Percentiles rank a stretch among this genome's conserved stretches.
Evolutionary conservation across 2,329 filamentous ascomycete genomes (phyloP).

Genomic region (Penicillium sp.): DNA sequence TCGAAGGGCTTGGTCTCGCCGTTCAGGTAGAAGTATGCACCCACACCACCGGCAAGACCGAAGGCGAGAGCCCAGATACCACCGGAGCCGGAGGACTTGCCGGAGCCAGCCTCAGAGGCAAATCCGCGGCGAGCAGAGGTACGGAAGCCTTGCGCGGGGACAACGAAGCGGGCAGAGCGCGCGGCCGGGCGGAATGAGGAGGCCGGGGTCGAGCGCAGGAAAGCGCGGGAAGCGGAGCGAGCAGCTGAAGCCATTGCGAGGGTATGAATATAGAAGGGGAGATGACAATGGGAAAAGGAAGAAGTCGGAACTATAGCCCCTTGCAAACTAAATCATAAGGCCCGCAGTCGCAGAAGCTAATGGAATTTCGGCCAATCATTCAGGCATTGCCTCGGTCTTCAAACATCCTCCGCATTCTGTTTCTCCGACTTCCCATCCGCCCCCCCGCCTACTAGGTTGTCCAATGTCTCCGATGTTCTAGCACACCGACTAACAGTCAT

Average conservation of each 20-base stretch:
- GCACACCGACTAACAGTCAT: background rate
- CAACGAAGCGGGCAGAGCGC: slow-evolving; percentile 59
- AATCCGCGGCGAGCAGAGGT: slow-evolving; percentile 75
- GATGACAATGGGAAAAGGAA: slow-evolving; percentile 8
- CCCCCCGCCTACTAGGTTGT: background rate
- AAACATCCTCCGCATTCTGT: slow-evolving; percentile 11
- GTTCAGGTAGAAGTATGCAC: slow-evolving; percentile 63
- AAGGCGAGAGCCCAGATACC: slow-evolving; percentile 60
- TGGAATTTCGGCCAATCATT: slow-evolving; percentile 17
- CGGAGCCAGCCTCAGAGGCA: slow-evolving; percentile 63
- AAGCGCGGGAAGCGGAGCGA: slow-evolving; percentile 42
- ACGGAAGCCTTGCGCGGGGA: slow-evolving; percentile 65
- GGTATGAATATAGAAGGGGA: slow-evolving; percentile 1
- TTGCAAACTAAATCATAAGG: background rate
- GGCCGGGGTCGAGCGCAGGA: slow-evolving; percentile 41
- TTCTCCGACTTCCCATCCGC: background rate
- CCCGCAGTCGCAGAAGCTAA: slow-evolving; percentile 4
- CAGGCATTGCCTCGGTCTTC: slow-evolving; percentile 15
- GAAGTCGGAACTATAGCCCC: slow-evolving; percentile 8
- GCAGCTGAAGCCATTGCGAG: slow-evolving; percentile 43
- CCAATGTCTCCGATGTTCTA: background rate
- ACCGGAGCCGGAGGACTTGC: slow-evolving; percentile 50
- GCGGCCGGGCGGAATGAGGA: slow-evolving; percentile 43
- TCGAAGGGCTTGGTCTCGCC: slow-evolving; percentile 58
- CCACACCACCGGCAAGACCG: slow-evolving; percentile 60